Evolutionary conservation across 2,329 filamentous ascomycete genomes (phyloP).

Genomic region (Nigrospora oryzae): DNA sequence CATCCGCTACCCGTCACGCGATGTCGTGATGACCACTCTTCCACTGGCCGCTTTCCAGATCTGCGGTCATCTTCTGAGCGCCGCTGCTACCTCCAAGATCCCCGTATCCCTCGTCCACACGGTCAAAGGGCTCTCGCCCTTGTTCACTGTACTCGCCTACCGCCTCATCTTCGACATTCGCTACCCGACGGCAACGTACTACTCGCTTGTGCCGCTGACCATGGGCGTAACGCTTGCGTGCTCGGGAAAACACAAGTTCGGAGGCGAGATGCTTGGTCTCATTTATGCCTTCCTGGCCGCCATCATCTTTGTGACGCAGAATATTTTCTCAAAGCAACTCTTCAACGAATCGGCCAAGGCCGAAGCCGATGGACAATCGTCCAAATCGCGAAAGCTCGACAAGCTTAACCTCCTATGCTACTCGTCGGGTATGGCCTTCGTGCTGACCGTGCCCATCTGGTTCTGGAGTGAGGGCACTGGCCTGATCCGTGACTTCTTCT

Average conservation of each 20-base stretch:
- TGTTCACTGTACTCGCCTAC: conserved; percentile 93
- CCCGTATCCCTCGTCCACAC: conserved; percentile 96
- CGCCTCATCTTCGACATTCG: conserved; percentile 80
- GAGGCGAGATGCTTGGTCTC: conserved; percentile 84
- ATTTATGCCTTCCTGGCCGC: conserved; percentile 83
- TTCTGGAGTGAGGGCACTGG: conserved; percentile 80
- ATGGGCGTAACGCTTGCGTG: conserved; percentile 94
- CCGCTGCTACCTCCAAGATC: conserved; percentile 87
- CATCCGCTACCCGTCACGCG: conserved; percentile 70
- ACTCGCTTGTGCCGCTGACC: conserved; percentile 84
- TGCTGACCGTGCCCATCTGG: conserved; percentile 87
- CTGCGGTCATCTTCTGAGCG: conserved; percentile 85
- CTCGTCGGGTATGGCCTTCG: conserved; percentile 86
- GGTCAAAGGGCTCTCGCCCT: conserved; percentile 91
- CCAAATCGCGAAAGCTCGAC: conserved; percentile 72
- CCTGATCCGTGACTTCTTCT: conserved; percentile 68
- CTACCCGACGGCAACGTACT: conserved; percentile 80
- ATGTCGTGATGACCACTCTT: conserved; percentile 80
- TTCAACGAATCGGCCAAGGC: conserved; percentile 90
- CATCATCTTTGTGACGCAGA: conserved; percentile 92
- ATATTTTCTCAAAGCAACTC: conserved; percentile 95
- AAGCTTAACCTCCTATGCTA: conserved; percentile 96
- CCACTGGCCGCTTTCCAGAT: conserved; percentile 91
- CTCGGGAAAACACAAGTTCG: conserved; percentile 70
- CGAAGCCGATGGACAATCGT: conserved; percentile 61